Evolutionary conservation across 495 filamentous ascomycete species (phyloP), one percentile per base, ranked within the genome.

Genomic region (Amphirosellinia nigrospora): DNA sequence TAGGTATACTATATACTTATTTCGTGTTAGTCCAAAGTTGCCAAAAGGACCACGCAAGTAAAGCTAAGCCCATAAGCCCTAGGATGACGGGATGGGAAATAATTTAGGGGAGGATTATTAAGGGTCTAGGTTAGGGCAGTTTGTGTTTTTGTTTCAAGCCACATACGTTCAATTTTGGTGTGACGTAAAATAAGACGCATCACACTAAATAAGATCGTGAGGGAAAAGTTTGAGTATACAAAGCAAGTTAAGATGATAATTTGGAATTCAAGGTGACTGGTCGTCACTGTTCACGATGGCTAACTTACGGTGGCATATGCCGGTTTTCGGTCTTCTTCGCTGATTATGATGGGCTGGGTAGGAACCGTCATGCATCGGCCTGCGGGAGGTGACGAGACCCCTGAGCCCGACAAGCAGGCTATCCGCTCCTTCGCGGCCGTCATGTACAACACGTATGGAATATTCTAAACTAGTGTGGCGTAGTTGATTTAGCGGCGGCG

Each of bases 311-410:
- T 32, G 55, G 55, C 30, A 36, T 36, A 21, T 34, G 55, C 55
- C 55, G 55, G 28, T 36, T 28, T 36, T 58, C 30, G 13, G 15
- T 58, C 50, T 4, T 13, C 50, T 26, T 53, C 50, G 50, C 21
- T 30, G 13, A 30, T 30, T 36, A 8, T 8, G 55, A 58, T 58
- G 55, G 6, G 55, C 55, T 58, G 58, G 19, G 58, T 63, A 45
- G 26, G 38, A 63, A 46, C 60, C 60, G 60, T 61, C 39, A 63
- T 63, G 60, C 60, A 46, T 63, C 41, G 46, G 60, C 39, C 41
- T 43, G 60, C 61, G 61, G 28, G 41, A 62, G 39, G 41, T 36
- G 55, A 21, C 55, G 55, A 58, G 55, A 58, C 55, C 55, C 55
- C 32, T 58, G 55, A 58, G 55, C 32, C n/a, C 28, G 16, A 36